Percentiles rank a stretch among this genome's conserved stretches.
These are phyloP conservation scores for Aspergillus carbonarius DNA, from an alignment of 2,329 filamentous ascomycete genomes.

Conservation along the genomic window DNA sequence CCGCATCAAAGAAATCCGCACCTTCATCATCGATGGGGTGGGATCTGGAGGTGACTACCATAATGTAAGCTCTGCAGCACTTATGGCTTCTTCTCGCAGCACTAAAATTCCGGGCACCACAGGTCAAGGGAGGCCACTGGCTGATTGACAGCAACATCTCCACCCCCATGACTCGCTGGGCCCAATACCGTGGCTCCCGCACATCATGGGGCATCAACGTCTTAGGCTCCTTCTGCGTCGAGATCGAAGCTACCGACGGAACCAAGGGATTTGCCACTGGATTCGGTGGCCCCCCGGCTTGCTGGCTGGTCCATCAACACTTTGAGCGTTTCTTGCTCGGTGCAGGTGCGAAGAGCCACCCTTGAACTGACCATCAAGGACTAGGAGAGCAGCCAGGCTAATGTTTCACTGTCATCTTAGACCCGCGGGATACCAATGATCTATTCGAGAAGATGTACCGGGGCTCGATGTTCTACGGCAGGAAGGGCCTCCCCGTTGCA, in stretches of 20 bases:
- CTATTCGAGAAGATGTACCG: slow-evolving; percentile 97
- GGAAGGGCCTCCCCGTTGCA: slow-evolving; percentile 85
- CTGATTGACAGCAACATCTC: slow-evolving; percentile 89
- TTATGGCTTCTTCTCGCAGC: not conserved
- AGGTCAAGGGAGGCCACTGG: slow-evolving; percentile 62
- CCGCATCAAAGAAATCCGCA: slow-evolving; percentile 46
- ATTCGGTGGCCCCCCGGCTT: slow-evolving; percentile 88
- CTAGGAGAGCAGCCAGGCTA: not conserved
- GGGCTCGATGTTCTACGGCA: slow-evolving; percentile 92
- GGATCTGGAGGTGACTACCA: slow-evolving; percentile 66
- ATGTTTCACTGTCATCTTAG: slow-evolving; percentile 39
- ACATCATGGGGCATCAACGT: slow-evolving; percentile 97
- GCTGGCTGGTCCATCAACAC: slow-evolving; percentile 91
- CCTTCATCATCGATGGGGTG: slow-evolving; percentile 48
- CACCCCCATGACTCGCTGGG: slow-evolving; percentile 87
- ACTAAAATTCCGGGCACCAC: not conserved
- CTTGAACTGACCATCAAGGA: not conserved
- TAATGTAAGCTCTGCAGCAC: slow-evolving; percentile 64
- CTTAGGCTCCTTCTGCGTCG: slow-evolving; percentile 84
- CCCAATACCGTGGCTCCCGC: slow-evolving; percentile 80
- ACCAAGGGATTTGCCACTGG: slow-evolving; percentile 93
- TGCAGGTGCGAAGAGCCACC: slow-evolving; percentile 50
- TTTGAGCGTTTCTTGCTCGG: slow-evolving; percentile 90
- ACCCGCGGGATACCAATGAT: slow-evolving; percentile 86
- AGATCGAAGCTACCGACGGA: slow-evolving; percentile 84